phyloP scores from a whole-genome alignment of 75 land plant genomes.

The Adiantum capillusveneris region DNA sequence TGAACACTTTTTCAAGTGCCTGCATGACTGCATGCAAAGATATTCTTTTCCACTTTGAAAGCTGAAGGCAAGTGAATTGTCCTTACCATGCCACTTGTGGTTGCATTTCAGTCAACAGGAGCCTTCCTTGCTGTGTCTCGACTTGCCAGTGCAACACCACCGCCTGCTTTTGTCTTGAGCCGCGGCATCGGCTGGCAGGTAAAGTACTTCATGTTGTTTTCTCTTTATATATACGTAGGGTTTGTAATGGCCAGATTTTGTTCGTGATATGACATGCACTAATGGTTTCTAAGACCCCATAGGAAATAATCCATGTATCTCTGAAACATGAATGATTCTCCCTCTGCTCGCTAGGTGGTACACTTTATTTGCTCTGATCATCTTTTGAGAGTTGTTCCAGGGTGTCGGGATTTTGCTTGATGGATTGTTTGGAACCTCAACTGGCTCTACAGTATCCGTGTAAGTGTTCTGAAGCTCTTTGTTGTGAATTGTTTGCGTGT shows the following conservation, averaged over 20 bases:
- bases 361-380: not conserved
- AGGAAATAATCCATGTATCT: too few species aligned
- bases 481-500: not conserved
- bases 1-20: not conserved
- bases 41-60: too few species aligned
- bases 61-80: too few species aligned
- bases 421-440: constrained; percentile 86
- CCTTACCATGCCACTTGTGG: too few species aligned
- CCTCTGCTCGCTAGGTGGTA: too few species aligned
- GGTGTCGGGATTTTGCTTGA: constrained; percentile 71
- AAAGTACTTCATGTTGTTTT: not conserved
- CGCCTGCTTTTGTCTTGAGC: constrained; percentile 86
- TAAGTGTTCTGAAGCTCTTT: constrained; percentile 41
- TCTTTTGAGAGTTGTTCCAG: constrained; percentile 24
- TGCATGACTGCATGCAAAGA: not conserved
- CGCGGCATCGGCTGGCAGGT: constrained; percentile 99
- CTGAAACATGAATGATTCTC: too few species aligned
- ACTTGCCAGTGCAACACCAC: constrained; percentile 90
- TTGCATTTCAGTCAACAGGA: constrained; percentile 63
- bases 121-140: constrained; percentile 80
- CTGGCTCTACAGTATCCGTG: constrained; percentile 85
- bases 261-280: not conserved
- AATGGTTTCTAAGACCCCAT: not conserved
- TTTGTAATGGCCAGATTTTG: not conserved
- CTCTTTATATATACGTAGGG: not conserved